Evolutionary conservation across 306 rosid species (phyloP), one percentile per base, ranked within the genome.

Genomic region (Crataegus laevigata): DNA sequence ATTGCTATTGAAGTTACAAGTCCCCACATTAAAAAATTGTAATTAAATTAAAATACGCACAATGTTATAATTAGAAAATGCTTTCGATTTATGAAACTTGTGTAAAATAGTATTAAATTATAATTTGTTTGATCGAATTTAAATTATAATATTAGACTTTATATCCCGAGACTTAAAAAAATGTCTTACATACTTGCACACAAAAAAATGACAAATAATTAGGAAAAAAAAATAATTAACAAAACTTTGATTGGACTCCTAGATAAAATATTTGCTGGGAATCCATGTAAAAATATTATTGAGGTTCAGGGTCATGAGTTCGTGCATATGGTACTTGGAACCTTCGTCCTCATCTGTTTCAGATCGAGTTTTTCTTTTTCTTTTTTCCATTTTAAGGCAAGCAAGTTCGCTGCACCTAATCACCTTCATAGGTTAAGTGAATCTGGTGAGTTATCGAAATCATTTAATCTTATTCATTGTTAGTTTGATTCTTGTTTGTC

Each of bases 301-400:
- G 68, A 60, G 78, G 21, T 36, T 60, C 55, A 9, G 14, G 43
- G 11, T 60, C 59, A 47, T 38, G 18, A 57, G 76, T 57, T 24
- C 68, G 13, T 40, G 68, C 58, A 42, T 40, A 40, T 40, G 19
- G 69, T 73, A 73, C 75, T n/a, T 25, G 68, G 76, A 72, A 36
- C 76, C 70, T 62, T 47, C 61, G 47, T 62, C 25, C 47, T 21
- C 11, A 29, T 21, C 21, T 63, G 32, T 24, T 58, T 58, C 40
- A 72, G 13, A 72, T 38, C 40, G 40, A 38, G 55, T n/a, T 57
- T 28, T 29, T 29, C 29, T 6, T 26, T 11, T 24, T 17, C 10
- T 29, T 62, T 26, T 60, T 24, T 29, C 11, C 3, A 29, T 2
- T 28, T 60, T 13, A 26, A 60, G 65, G 10, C 30, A 25, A 60